phyloP scores from a whole-genome alignment of 2,329 filamentous ascomycete genomes.

The Pseudocercospora pini-densiflorae region DNA sequence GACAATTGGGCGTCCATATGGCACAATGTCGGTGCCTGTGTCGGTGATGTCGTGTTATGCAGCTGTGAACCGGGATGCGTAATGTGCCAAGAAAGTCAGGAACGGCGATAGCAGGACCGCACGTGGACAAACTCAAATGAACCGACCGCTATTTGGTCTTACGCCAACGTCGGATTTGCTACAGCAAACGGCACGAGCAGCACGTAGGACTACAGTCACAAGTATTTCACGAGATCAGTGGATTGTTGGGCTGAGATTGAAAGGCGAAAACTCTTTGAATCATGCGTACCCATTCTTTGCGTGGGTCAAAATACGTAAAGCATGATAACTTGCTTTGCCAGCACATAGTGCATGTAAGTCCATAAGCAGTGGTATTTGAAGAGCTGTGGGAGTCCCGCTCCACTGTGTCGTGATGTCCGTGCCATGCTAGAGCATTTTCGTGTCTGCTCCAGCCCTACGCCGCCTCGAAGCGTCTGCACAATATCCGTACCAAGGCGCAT shows the following conservation, averaged over 20 bases:
- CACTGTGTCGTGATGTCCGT: slow-evolving; percentile 6
- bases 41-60: slow-evolving; percentile 1
- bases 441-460: background rate
- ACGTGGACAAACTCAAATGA: slow-evolving; percentile 10
- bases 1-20: slow-evolving; percentile 2
- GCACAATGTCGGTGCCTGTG: slow-evolving; percentile 3
- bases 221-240: background rate
- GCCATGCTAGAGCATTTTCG: background rate
- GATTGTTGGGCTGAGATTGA: background rate
- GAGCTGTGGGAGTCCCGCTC: slow-evolving; percentile 3
- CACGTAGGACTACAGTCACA: too few relatives aligned
- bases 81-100: background rate
- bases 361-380: background rate
- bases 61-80: slow-evolving; percentile 3
- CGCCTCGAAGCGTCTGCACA: background rate
- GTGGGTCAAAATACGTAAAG: background rate
- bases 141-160: background rate
- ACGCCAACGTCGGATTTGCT: background rate
- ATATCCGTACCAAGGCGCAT: background rate
- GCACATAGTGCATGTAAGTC: background rate
- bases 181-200: background rate
- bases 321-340: background rate
- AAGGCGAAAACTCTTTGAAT: background rate
- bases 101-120: background rate
- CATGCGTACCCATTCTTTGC: background rate